These are phyloP conservation scores for Thielaviopsis musarum DNA, from an alignment of 2,329 filamentous ascomycete species.

Conservation along the genomic window DNA sequence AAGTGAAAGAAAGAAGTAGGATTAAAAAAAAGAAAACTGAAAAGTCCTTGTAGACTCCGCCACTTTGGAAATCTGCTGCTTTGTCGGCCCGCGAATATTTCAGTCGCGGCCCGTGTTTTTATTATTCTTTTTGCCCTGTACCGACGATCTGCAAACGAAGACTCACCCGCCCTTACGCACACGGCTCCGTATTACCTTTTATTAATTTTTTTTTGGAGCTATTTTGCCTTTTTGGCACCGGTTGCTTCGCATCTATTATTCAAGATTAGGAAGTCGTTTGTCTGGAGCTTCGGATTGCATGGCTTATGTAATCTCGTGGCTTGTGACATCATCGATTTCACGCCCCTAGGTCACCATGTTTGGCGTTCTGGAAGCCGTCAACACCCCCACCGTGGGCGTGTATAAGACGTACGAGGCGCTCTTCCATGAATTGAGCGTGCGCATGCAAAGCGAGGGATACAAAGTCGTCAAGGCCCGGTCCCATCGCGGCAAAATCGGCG, in stretches of 20 bases:
- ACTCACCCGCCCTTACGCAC: not conserved
- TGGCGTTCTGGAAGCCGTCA: conserved; percentile 25
- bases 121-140: not conserved
- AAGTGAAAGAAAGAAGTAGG: not conserved
- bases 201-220: not conserved
- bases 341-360: conserved; percentile 22
- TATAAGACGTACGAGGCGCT: conserved; percentile 26
- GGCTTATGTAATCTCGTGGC: too few species aligned
- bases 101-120: not conserved
- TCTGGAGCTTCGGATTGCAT: too few species aligned
- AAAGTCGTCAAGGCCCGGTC: conserved; percentile 29
- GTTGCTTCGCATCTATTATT: not conserved
- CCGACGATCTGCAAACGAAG: not conserved
- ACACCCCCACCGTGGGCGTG: conserved; percentile 21
- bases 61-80: not conserved
- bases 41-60: not conserved
- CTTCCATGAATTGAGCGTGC: conserved; percentile 23
- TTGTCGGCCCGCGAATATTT: not conserved
- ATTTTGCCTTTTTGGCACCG: not conserved
- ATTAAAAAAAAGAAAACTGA: not conserved
- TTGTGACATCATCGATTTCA: not conserved
- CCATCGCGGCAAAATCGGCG: conserved; percentile 25
- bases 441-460: conserved; percentile 28
- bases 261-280: too few species aligned
- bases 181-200: not conserved